A percentile compares a stretch with the other conserved stretches of the same genome.
These are phyloP conservation scores for Backusella sp. DNA, from an alignment of 192 early-diverging fungal genomes.

Conservation along the genomic window DNA sequence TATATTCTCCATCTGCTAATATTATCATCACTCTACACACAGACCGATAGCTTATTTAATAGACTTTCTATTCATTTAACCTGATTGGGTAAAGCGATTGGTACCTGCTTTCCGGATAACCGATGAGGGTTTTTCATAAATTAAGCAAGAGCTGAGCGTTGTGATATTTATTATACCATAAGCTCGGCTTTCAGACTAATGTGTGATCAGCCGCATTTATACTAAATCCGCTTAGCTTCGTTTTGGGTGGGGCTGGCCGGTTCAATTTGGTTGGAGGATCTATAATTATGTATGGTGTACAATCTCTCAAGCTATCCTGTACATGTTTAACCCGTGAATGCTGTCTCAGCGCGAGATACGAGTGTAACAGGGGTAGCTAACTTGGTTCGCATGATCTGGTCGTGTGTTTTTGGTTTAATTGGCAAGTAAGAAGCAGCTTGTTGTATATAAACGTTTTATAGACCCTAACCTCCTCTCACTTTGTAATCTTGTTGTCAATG, in stretches of 20 bases:
- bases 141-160: not conserved
- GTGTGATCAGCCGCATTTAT: conserved; percentile 27
- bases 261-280: conserved; percentile 32
- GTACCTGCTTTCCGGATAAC: not conserved
- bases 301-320: conserved; percentile 38
- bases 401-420: conserved; percentile 39
- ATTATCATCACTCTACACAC: not conserved
- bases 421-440: conserved; percentile 3
- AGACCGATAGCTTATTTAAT: not conserved
- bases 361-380: conserved; percentile 42
- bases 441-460: not conserved
- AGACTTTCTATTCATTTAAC: not conserved
- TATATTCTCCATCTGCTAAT: not conserved
- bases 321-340: conserved; percentile 36
- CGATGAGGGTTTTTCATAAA: not conserved
- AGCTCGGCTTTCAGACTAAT: not conserved
- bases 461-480: not conserved
- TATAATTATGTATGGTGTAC: conserved; percentile 29
- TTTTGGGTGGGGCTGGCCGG: conserved; percentile 35
- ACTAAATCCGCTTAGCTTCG: conserved; percentile 33
- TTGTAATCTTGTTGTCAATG: conserved; percentile 25
- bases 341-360: conserved; percentile 41
- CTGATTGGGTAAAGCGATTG: not conserved
- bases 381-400: conserved; percentile 26
- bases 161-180: not conserved